Evolutionary conservation across 352 stramenopile genomes (phyloP).

Genomic region (Globisporangium rhizosaccharum): DNA sequence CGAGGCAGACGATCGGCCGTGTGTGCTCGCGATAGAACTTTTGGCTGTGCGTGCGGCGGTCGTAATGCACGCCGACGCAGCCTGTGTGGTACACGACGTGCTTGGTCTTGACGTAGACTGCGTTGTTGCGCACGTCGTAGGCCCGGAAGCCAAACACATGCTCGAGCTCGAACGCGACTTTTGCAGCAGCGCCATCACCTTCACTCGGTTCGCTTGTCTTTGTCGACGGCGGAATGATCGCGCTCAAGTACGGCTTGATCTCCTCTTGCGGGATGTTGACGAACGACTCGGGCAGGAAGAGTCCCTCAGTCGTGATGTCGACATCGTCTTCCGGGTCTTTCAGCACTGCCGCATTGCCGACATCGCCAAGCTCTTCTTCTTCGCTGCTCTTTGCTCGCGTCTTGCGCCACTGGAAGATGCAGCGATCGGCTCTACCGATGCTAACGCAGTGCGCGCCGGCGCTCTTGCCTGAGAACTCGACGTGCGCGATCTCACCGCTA

Average conservation of each 20-base stretch:
- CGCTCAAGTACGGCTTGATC: conserved; percentile 62
- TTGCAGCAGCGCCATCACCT: conserved; percentile 27
- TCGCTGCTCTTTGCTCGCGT: conserved; percentile 16
- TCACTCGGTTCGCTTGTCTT: conserved; percentile 28
- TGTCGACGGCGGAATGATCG: conserved; percentile 46
- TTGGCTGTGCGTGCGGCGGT: conserved; percentile 61
- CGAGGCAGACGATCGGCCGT: conserved; percentile 53
- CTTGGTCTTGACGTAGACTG: conserved; percentile 58
- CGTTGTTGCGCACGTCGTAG: conserved; percentile 57
- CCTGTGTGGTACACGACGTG: conserved; percentile 58
- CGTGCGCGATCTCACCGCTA: conserved; percentile 36
- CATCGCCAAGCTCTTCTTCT: background rate
- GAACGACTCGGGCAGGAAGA: conserved; percentile 53
- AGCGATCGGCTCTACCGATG: conserved; percentile 51
- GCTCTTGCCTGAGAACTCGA: conserved; percentile 35
- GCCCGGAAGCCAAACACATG: conserved; percentile 58
- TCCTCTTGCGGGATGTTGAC: conserved; percentile 44
- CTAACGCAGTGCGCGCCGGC: conserved; percentile 46
- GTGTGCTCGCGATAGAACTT: conserved; percentile 58
- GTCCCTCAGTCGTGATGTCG: conserved; percentile 44
- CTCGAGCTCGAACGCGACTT: conserved; percentile 48
- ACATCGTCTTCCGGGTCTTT: conserved; percentile 55
- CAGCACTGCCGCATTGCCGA: conserved; percentile 18
- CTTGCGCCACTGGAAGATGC: conserved; percentile 66
- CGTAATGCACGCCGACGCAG: conserved; percentile 62